Evolutionary conservation across 257 asterid species (phyloP).

Genomic region (Scutellaria minor): DNA sequence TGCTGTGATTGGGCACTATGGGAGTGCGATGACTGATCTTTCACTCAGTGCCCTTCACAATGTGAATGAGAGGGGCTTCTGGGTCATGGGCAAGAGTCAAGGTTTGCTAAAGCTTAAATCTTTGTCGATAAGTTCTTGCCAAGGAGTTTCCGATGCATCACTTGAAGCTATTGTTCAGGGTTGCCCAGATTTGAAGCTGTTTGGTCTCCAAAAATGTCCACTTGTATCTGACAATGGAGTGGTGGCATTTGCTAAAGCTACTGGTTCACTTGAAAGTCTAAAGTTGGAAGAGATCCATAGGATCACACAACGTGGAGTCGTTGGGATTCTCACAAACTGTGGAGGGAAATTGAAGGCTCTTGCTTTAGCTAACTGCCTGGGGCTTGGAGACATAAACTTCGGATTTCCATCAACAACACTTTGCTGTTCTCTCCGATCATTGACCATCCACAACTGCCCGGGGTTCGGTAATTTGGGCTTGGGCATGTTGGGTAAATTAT

Average conservation of each 20-base stretch:
- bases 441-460: slow-evolving; percentile 73
- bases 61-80: slow-evolving; percentile 88
- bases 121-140: slow-evolving; percentile 64
- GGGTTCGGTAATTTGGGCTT: slow-evolving; percentile 70
- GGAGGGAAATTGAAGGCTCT: slow-evolving; percentile 67
- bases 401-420: slow-evolving; percentile 42
- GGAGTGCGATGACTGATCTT: slow-evolving; percentile 66
- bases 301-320: slow-evolving; percentile 75
- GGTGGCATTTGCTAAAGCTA: slow-evolving; percentile 61
- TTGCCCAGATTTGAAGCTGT: slow-evolving; percentile 64
- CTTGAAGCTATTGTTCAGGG: slow-evolving; percentile 73
- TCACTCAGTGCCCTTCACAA: slow-evolving; percentile 58
- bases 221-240: slow-evolving; percentile 77
- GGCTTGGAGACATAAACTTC: slow-evolving; percentile 57
- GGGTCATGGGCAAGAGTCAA: slow-evolving; percentile 95
- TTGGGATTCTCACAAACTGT: slow-evolving; percentile 62
- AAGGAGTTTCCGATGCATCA: slow-evolving; percentile 71
- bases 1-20: slow-evolving; percentile 90
- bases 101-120: slow-evolving; percentile 78
- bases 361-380: slow-evolving; percentile 67
- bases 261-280: slow-evolving; percentile 63
- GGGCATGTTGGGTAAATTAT: slow-evolving; percentile 54
- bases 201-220: slow-evolving; percentile 59
- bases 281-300: slow-evolving; percentile 75
- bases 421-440: slow-evolving; percentile 60